Evolutionary conservation across 2,329 filamentous ascomycete species (phyloP), one percentile per base, ranked within the genome.

Genomic region (Penicillium corylophilum): DNA sequence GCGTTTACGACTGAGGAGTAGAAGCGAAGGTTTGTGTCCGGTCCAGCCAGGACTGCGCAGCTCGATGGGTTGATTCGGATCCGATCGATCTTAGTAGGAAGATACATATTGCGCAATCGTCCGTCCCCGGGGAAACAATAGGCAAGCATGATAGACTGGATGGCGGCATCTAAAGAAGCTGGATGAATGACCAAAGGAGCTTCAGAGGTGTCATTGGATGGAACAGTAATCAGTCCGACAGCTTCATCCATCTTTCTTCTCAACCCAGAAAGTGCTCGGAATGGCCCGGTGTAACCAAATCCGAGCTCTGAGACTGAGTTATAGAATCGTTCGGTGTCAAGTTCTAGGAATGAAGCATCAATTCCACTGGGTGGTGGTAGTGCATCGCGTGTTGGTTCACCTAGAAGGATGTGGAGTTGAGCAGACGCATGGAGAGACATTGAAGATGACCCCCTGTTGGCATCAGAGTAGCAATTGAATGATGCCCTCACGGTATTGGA

Each of bases 251-350:
- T 59, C 9, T 49, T 57, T 16, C 63, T 55, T 12, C 44, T 50
- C 12, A 63, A 24, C 2, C 16, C 42, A 5, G 53, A 55, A 13
- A 66, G 48, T 4, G 55, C 48, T 12, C 50, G 49, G 53, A 68
- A 68, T 10, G 60, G 51, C 2, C 56, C 60, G 1, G 56, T 57
- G 29, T 67, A 70, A 5, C 57, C 57, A 33, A 65, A 67, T 7
- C 67, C 67, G 22, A 65, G 50, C 0, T 62, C 43, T 0, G 46
- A 42, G 2, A 68, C 50, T 5, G 54, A 54, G n/a, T 51, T 53
- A 44, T 70, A 69, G 44, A 68, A 68, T 5, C 52, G 39, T 10
- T 66, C 60, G 1, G 49, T 33, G 12, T 66, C 59, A 13, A 65
- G 35, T 2, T 53, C 55, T 2, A 62, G 20, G 16, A 59, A 57